Conservation (phyloP, 257 asterid species). For the Nicotiana noctiflora region DNA sequence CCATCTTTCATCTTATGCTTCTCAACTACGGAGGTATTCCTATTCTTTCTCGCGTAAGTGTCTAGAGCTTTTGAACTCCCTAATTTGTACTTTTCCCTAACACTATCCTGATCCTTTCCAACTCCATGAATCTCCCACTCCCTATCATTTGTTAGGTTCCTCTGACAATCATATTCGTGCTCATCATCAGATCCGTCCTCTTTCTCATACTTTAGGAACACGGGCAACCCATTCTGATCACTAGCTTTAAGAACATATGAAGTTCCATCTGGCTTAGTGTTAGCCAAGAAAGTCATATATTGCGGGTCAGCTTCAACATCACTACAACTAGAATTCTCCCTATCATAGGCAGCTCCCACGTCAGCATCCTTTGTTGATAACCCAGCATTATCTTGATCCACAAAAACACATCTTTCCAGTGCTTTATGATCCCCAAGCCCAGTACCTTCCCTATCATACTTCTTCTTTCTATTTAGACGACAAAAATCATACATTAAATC, state of each 20-base stretch:
- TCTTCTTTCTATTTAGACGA: background rate
- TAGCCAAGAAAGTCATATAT: slow-evolving; percentile 9
- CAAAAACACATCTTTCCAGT: background rate
- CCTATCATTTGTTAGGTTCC: background rate
- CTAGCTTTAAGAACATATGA: slow-evolving; percentile 15
- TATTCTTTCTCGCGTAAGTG: background rate
- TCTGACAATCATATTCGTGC: background rate
- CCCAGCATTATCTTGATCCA: background rate
- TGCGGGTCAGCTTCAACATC: slow-evolving; percentile 18
- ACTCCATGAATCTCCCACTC: background rate
- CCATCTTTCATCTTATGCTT: background rate
- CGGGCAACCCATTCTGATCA: slow-evolving; percentile 9
- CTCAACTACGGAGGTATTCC: background rate
- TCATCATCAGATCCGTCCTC: slow-evolving; percentile 8
- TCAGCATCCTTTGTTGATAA: background rate
- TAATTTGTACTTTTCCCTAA: background rate
- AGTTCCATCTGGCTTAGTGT: background rate
- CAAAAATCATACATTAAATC: background rate
- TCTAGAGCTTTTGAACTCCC: background rate
- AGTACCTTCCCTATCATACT: background rate
- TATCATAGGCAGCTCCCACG: background rate
- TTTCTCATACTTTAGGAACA: slow-evolving; percentile 9
- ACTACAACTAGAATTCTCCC: background rate
- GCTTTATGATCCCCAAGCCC: background rate
- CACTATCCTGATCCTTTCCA: background rate